A percentile compares a stretch with the other conserved stretches of the same genome.
Conservation (phyloP, 1,284 basidiomycete genomes). For the Ceratobasidium sp. region DNA sequence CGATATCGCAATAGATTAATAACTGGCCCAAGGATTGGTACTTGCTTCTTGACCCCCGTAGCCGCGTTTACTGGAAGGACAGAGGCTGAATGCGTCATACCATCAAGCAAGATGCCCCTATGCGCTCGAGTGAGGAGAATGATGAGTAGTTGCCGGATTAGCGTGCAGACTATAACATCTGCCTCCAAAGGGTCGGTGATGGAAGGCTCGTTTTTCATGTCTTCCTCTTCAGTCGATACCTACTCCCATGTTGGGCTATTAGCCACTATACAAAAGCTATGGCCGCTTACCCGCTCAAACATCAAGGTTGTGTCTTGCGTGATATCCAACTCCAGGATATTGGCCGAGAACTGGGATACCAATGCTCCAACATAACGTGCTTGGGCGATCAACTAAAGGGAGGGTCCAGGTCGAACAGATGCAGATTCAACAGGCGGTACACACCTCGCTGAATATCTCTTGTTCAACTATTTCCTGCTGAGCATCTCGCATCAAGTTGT, state of each 20-base stretch:
- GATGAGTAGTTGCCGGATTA: conserved; percentile 75
- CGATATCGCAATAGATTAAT: conserved; percentile 82
- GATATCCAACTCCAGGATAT: conserved; percentile 78
- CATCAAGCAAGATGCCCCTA: conserved; percentile 64
- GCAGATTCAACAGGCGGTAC: background rate
- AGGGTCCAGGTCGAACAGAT: background rate
- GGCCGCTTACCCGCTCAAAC: conserved; percentile 71
- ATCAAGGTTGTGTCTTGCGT: conserved; percentile 75
- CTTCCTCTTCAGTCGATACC: conserved; percentile 53
- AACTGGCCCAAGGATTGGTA: conserved; percentile 70
- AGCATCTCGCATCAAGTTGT: conserved; percentile 67
- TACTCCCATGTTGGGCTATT: background rate
- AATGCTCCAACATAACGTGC: conserved; percentile 78
- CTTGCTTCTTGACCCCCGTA: conserved; percentile 51
- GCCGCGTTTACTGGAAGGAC: conserved; percentile 47
- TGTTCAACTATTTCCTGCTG: conserved; percentile 81
- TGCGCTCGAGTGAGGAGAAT: conserved; percentile 76
- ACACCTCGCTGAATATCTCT: conserved; percentile 74
- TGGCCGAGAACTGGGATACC: conserved; percentile 79
- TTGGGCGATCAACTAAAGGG: conserved; percentile 69
- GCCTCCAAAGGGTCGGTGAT: conserved; percentile 45
- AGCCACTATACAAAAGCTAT: background rate
- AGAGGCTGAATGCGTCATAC: conserved; percentile 57
- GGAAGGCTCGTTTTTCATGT: conserved; percentile 49
- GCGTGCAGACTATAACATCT: conserved; percentile 69